Evolutionary conservation across 805 yeast genomes (phyloP), one percentile per base, ranked within the genome.

Genomic region (Starmerella bombi): DNA sequence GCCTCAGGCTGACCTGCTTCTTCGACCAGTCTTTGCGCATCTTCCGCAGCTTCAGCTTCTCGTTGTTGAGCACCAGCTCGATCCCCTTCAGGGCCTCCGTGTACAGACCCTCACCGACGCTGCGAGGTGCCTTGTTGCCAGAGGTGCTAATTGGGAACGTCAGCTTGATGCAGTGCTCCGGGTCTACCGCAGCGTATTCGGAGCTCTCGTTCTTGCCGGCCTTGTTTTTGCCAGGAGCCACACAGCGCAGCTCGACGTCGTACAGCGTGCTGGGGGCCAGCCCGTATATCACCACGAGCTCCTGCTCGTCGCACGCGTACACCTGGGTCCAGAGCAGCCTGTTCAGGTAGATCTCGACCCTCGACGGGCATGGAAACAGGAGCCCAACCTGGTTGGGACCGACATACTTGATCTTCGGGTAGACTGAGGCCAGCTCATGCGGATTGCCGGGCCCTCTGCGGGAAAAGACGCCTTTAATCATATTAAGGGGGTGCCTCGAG

Each of bases 291-390:
- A 41, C 34, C 5, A 32, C 40, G 23, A 41, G 32, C 12, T 21
- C 34, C 22, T 23, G 12, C 18, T 39, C 38, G 29, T 38, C 46
- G 29, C 19, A 29, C 5, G 33, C 22, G 28, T 29, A 28, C 2
- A 42, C 35, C 31, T 42, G 49, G 12, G 44, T 39, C 49, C 49
- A 45, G 10, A n/a, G 32, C 3, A 42, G 22, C 16, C 35, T 42
- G 32, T 37, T 36, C 6, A 45, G 25, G 15, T 20, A 18, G 17
- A 42, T 33, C 10, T 31, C 34, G 22, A 14, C 20, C 22, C 7
- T 1, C 19, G 37, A 19, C 9, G 45, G 38, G 16, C 31, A 25
- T 2, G 42, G 29, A 3, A 45, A 20, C 4, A 25, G 8, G 2
- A 45, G 7, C 8, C 43, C 46, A 17, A 40, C 38, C n/a, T 10